Evolutionary conservation across 306 rosid genomes (phyloP).

Genomic region (Albizia julibrissin): DNA sequence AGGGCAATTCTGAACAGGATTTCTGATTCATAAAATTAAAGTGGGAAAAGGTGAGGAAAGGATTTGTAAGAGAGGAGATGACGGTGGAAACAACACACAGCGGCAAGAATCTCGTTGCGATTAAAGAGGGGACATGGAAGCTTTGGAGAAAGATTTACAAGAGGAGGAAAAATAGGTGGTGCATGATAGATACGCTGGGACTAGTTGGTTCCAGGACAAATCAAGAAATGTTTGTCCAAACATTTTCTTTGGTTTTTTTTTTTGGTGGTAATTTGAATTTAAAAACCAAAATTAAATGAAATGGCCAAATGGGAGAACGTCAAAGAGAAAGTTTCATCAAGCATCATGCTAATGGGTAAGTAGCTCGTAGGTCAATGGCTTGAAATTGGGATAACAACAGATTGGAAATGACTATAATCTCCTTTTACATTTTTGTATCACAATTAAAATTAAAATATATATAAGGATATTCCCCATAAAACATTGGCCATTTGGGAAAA

Average conservation of each 20-base stretch:
- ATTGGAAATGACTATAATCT: neutral
- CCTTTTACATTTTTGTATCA: neutral
- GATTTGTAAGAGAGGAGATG: neutral
- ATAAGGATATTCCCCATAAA: neutral
- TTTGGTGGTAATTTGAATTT: neutral
- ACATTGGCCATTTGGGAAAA: neutral
- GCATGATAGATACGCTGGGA: neutral
- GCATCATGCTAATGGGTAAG: too few relatives aligned
- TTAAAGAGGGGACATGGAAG: constrained; percentile 10
- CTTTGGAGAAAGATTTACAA: neutral
- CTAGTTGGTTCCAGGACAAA: neutral
- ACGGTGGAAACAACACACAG: neutral
- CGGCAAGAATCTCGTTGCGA: neutral
- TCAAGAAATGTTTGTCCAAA: constrained; percentile 17
- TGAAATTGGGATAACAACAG: neutral
- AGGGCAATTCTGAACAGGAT: constrained; percentile 14
- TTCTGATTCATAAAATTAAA: constrained; percentile 18
- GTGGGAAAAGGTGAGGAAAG: constrained; percentile 3
- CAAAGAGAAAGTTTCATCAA: neutral
- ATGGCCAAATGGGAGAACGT: neutral
- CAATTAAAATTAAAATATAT: too few relatives aligned
- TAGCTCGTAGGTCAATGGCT: neutral
- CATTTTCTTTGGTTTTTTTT: neutral
- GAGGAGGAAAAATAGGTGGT: constrained; percentile 24
- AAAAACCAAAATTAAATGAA: neutral